These are phyloP conservation scores for Hondaea fermentalgiana DNA, from an alignment of 108 stramenopile genomes.

Conservation along the genomic window DNA sequence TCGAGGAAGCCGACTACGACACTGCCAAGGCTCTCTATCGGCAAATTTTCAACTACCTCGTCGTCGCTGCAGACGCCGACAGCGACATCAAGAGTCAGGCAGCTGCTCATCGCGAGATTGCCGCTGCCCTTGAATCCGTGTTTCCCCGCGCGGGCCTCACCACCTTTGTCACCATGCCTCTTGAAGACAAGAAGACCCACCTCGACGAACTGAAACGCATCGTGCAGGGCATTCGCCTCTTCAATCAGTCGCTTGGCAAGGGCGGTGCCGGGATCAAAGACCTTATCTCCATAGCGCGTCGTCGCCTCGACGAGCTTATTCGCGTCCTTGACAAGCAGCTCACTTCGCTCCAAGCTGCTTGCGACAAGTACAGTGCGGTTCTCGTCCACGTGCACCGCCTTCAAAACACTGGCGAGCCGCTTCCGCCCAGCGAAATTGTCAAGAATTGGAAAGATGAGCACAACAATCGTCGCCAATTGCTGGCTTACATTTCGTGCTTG, in stretches of 20 bases:
- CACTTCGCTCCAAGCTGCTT: neutral
- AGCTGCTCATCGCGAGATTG: slow-evolving; percentile 42
- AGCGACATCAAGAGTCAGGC: neutral
- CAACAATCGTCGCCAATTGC: slow-evolving; percentile 51
- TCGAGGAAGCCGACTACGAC: slow-evolving; percentile 36
- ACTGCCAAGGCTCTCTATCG: slow-evolving; percentile 45
- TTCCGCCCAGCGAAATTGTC: neutral
- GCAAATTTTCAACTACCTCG: slow-evolving; percentile 46
- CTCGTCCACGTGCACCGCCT: neutral
- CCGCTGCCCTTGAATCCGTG: slow-evolving; percentile 53
- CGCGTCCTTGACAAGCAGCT: neutral
- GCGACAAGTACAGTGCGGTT: slow-evolving; percentile 26
- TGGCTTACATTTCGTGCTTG: slow-evolving; percentile 39
- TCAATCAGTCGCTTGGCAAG: slow-evolving; percentile 48
- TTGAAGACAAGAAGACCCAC: slow-evolving; percentile 45
- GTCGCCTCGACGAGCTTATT: neutral
- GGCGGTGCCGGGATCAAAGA: slow-evolving; percentile 44
- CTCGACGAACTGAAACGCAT: slow-evolving; percentile 49
- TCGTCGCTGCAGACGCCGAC: slow-evolving; percentile 15
- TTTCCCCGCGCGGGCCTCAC: slow-evolving; percentile 56
- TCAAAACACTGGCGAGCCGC: neutral
- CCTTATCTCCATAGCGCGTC: neutral
- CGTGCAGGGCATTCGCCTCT: slow-evolving; percentile 55
- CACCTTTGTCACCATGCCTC: slow-evolving; percentile 38
- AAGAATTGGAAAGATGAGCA: slow-evolving; percentile 53